Base-by-base conservation (phyloP, 495 filamentous ascomycete species). In the Penicillium canariense region DNA sequence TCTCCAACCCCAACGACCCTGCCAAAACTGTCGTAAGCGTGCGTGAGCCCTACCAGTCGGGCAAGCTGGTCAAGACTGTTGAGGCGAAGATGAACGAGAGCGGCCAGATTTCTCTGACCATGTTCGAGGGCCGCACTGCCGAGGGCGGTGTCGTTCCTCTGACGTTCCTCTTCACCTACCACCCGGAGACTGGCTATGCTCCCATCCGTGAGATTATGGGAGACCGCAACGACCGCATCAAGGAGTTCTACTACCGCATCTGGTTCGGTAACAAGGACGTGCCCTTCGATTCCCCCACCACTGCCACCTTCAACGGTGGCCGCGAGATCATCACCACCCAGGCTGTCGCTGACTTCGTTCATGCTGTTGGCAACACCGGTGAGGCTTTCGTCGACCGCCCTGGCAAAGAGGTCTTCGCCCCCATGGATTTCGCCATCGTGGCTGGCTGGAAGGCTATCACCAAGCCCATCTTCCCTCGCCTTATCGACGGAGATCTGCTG, bases 401-500 rank as follows among this genome's bases (percentile, higher is more conserved):
- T 42, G 95, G 91, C 52, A 97, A 97, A 76, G 87, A 89, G 63
- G 89, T 96, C 60, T 92, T 85, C 60, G 95, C 94, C 18, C 94
- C 95, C 35, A 99, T 98, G 94, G 94, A 98, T 69, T 98, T 97
- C 59, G 94, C 94, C 52, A 97, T 98, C 55, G 94, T 98, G 23
- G 90, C 96, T 15, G 94, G 94, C 55, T 98, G 94, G 94, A 96
- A 98, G 72, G 94, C 94, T 35, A 97, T 98, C 69, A 97, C 89
- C 20, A 97, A 96, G 78, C 93, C 94, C 0, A 97, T 97, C 68
- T 97, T 98, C 81, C 94, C 94, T 55, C 84, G 88, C 52, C 87
- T 82, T 54, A 96, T 97, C 56, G 93, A 98, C 60, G 94, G 94
- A 38, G 94, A 98, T 68, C 79, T 98, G 34, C 80, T 98, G 39